Evolutionary conservation across 208 protist species (phyloP).

Genomic region (Wallacemonas collosoma): DNA sequence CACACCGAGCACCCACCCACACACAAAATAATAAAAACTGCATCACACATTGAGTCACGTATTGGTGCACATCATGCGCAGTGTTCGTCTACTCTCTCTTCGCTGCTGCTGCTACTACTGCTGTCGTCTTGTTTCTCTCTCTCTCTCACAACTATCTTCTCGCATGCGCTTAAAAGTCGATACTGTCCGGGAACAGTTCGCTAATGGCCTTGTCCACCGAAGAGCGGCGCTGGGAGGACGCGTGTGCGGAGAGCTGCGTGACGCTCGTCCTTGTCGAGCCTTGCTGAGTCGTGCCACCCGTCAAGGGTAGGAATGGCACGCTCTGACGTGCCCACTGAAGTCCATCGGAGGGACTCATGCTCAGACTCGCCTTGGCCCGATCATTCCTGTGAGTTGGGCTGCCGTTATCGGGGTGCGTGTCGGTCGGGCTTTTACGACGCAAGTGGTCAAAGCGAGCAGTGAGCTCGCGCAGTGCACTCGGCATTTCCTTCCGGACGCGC

Average conservation of each 20-base stretch:
- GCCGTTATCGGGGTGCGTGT: neutral
- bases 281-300: too few species aligned
- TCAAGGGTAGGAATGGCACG: too few species aligned
- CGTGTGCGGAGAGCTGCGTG: neutral
- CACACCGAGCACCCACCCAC: neutral
- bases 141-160: too few species aligned
- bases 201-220: constrained; percentile 11
- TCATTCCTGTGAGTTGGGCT: neutral
- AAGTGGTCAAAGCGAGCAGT: neutral
- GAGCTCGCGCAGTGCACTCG: constrained; percentile 7
- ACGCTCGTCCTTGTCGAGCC: too few species aligned
- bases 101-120: too few species aligned
- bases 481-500: constrained; percentile 1
- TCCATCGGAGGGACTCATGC: too few species aligned
- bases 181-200: constrained; percentile 5
- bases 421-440: neutral
- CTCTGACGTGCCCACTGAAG: too few species aligned
- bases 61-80: too few species aligned
- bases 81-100: neutral
- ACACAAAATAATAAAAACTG: neutral
- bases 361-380: too few species aligned
- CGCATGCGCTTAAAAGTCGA: neutral
- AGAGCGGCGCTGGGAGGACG: neutral
- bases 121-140: neutral
- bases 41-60: too few species aligned